Conservation (phyloP, 208 protist genomes). For the Naegleria gruberi region DNA sequence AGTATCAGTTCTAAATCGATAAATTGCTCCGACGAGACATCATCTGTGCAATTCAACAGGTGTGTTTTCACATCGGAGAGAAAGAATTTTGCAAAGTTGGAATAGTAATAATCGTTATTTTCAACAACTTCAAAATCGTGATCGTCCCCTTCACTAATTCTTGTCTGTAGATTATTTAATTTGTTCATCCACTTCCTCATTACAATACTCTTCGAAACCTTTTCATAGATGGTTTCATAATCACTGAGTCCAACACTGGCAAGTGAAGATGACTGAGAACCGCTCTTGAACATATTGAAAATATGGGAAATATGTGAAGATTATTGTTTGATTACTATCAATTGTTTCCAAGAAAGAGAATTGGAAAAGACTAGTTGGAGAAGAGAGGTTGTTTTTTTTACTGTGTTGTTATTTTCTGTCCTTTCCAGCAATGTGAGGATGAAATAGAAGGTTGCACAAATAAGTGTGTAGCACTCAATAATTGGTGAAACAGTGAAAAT, state of each 20-base stretch:
- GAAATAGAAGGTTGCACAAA: no score
- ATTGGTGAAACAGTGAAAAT: no score
- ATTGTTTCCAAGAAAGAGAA: no score
- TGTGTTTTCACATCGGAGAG: neutral
- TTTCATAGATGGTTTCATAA: neutral
- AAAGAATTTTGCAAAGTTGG: neutral
- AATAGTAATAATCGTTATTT: neutral
- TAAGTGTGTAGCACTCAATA: no score
- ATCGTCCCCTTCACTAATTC: neutral
- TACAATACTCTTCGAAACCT: neutral
- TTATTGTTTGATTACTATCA: no score
- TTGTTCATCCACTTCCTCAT: neutral
- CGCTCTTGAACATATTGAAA: neutral
- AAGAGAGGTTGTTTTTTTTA: no score
- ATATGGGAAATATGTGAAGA: no score
- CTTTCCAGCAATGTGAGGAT: no score
- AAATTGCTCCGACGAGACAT: neutral
- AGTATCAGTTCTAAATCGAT: neutral
- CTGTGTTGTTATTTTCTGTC: no score
- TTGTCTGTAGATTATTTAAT: no score
- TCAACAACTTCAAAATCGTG: neutral
- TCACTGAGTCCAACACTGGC: neutral
- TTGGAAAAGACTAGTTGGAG: no score
- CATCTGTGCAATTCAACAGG: neutral
- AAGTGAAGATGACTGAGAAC: neutral